A percentile compares a stretch with the other conserved stretches of the same genome.
Conservation (phyloP, 768 basidiomycete species). For the Butyriboletus loyo region DNA sequence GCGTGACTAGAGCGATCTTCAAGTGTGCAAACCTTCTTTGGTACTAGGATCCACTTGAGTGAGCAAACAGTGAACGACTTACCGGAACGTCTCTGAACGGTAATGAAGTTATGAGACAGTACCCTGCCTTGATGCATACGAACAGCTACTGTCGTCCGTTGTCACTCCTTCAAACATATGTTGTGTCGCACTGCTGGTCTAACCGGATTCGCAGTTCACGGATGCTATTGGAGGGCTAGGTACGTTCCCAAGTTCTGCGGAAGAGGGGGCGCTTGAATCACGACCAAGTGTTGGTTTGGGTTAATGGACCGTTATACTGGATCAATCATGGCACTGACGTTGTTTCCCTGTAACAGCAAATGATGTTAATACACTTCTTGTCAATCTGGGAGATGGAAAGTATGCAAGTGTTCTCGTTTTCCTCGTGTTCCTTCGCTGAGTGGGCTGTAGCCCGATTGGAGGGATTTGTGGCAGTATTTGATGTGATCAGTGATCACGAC, state of each 20-base stretch:
- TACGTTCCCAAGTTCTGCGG: neutral
- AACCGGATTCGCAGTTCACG: constrained; percentile 1
- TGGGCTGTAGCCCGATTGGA: neutral
- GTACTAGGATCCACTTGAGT: constrained; percentile 5
- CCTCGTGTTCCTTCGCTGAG: neutral
- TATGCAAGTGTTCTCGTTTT: neutral
- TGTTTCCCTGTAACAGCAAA: neutral
- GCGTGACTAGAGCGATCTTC: neutral
- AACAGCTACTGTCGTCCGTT: neutral
- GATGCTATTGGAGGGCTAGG: constrained; percentile 2
- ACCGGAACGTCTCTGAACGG: neutral
- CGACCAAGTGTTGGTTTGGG: constrained; percentile 2
- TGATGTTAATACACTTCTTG: neutral
- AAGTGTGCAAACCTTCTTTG: constrained; percentile 8
- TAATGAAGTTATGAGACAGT: constrained; percentile 3
- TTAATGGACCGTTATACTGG: neutral
- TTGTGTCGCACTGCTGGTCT: neutral
- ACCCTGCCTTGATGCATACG: neutral
- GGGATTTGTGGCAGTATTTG: constrained; percentile 2
- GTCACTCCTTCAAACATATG: neutral
- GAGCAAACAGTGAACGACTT: neutral
- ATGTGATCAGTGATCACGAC: constrained; percentile 9
- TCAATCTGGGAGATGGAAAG: neutral
- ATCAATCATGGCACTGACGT: neutral
- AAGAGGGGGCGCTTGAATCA: neutral